Conservation (phyloP, 2,329 filamentous ascomycete species). For the Stagonosporopsis chrysanthemi region DNA sequence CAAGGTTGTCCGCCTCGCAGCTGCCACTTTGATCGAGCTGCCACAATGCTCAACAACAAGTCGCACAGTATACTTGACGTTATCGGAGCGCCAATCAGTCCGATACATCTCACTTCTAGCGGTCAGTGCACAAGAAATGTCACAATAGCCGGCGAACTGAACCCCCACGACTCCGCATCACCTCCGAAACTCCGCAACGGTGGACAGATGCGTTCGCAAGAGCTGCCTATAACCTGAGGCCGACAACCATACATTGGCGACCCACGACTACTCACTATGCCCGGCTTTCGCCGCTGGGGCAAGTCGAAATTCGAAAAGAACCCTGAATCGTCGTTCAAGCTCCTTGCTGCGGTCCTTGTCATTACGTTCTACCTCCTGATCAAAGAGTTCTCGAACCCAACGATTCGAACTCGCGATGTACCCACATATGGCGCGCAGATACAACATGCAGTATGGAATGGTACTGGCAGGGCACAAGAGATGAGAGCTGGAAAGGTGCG, state of each 20-base stretch:
- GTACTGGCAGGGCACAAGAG: conserved; percentile 45
- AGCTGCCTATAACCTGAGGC: conserved; percentile 28
- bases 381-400: conserved; percentile 47
- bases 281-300: conserved; percentile 48
- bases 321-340: conserved; percentile 52
- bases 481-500: conserved; percentile 44
- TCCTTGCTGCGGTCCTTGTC: conserved; percentile 50
- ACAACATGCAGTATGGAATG: conserved; percentile 47
- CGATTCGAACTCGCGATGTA: conserved; percentile 26
- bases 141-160: not conserved
- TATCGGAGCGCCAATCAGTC: not conserved
- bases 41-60: conserved; percentile 9
- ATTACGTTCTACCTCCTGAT: conserved; percentile 52
- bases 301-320: conserved; percentile 50
- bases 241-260: conserved; percentile 19
- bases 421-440: conserved; percentile 37
- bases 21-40: conserved; percentile 8
- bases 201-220: conserved; percentile 36
- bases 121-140: not conserved
- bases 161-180: conserved; percentile 16
- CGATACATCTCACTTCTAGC: not conserved
- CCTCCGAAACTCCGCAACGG: conserved; percentile 26
- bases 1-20: conserved; percentile 16
- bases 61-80: not conserved
- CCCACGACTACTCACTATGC: conserved; percentile 33